Evolutionary conservation across 768 basidiomycete species (phyloP).

Genomic region (Termitomyces sp.): DNA sequence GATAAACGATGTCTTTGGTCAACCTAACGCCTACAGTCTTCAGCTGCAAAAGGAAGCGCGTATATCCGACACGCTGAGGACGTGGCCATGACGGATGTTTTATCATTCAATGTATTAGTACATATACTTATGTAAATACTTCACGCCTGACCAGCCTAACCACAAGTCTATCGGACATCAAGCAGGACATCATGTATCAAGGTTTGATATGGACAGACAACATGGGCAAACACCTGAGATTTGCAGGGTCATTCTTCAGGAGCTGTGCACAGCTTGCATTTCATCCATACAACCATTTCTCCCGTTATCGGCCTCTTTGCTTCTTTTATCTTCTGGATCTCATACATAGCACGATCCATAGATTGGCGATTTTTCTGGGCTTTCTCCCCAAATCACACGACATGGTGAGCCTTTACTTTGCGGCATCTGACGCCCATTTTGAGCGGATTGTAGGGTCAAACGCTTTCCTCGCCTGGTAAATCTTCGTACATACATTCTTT

Average conservation of each 20-base stretch:
- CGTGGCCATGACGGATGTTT: not conserved
- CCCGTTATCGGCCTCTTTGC: constrained; percentile 12
- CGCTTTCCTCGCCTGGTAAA: constrained; percentile 74
- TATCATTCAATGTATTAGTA: not conserved
- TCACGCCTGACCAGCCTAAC: not conserved
- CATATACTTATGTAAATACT: not conserved
- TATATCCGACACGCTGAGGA: not conserved
- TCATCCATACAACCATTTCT: constrained; percentile 32
- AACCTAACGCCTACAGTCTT: constrained; percentile 31
- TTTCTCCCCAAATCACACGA: constrained; percentile 11
- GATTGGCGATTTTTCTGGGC: constrained; percentile 6
- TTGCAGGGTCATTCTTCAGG: constrained; percentile 10
- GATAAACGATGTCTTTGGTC: constrained; percentile 41
- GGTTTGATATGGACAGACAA: constrained; percentile 12
- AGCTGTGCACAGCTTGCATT: constrained; percentile 21
- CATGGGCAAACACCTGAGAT: constrained; percentile 24
- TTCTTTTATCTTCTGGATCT: constrained; percentile 17
- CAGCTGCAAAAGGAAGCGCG: constrained; percentile 10
- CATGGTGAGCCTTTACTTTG: constrained; percentile 24
- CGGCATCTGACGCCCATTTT: constrained; percentile 7
- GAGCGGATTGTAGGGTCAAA: constrained; percentile 64
- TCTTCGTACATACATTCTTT: constrained; percentile 11
- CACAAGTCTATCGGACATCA: not conserved
- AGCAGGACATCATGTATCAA: no score
- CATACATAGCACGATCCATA: constrained; percentile 9